Base-by-base conservation (phyloP, 768 basidiomycete species). In the Pleurotus citrinopileatus region DNA sequence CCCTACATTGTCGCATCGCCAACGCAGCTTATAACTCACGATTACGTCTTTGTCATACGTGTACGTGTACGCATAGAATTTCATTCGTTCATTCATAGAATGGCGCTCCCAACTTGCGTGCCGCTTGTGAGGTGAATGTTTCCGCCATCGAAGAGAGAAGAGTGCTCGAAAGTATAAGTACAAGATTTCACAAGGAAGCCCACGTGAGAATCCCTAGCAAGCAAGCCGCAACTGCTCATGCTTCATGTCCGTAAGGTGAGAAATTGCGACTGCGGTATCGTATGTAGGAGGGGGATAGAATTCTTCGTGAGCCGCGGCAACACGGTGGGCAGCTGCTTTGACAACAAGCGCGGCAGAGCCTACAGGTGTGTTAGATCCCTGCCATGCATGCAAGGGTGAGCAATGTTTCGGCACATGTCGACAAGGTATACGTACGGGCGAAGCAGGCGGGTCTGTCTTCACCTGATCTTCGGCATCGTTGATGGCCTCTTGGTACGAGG, bases 201-300 rank as follows among this genome's bases (percentile, higher is more conserved):
- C n/a, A n/a, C n/a, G n/a, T n/a, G n/a, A n/a, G n/a, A n/a, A n/a
- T n/a, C n/a, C 15, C 32, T 34, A 34, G 32, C 15, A 34, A 7
- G 48, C 48, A n/a, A 32, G 48, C 36, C 29, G 48, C n/a, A 47
- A 22, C 26, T 47, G 25, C 15, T 51, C 48, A 8, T 51, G 29
- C 29, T 51, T 51, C 48, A 51, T 15, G 15, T 51, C 48, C 9
- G 19, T 25, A 2, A 51, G 34, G 15, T 51, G 48, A 3, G 19
- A 7, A 2, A 51, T 5, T 4, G 48, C 48, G 17, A 37, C 34
- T 4, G 48, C 48, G n/a, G 23, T 36, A n/a, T 51, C 48, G 22
- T 51, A 51, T n/a, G 48, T 37, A 2, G 48, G 48, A 8, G 48
- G 48, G 22, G 48, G 48, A 23, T 51, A 51, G 15, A 51, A 51